These are phyloP conservation scores for Oropetium thomaeum DNA, from an alignment of 176 grass and related monocot genomes.

Conservation along the genomic window DNA sequence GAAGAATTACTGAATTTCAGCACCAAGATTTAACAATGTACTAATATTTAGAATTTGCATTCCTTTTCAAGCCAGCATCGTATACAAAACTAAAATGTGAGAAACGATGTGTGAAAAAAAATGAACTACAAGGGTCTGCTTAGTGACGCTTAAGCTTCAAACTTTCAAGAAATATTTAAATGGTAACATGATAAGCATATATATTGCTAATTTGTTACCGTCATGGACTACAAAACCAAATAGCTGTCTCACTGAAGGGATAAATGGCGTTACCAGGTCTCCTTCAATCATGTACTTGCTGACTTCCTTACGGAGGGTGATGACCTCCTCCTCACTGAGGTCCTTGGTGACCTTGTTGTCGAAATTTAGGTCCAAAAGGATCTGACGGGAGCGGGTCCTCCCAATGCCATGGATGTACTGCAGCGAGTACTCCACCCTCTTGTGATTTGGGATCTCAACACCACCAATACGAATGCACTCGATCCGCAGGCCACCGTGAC, in stretches of 20 bases:
- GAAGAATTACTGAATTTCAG: not conserved
- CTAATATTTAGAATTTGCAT: not conserved
- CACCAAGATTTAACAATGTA: not conserved
- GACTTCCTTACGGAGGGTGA: constrained; percentile 83
- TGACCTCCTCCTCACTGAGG: constrained; percentile 81
- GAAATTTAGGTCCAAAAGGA: constrained; percentile 72
- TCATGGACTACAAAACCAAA: not conserved
- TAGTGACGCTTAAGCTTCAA: not conserved
- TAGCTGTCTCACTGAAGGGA: not conserved
- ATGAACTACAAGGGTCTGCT: not conserved
- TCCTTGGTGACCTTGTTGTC: constrained; percentile 85
- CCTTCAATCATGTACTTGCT: constrained; percentile 94
- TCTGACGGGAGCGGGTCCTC: constrained; percentile 58
- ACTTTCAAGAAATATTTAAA: not conserved
- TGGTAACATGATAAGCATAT: not conserved
- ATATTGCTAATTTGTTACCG: too few relatives aligned
- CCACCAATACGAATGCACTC: constrained; percentile 89
- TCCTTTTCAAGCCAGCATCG: not conserved
- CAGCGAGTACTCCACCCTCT: constrained; percentile 84
- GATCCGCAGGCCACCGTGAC: constrained; percentile 52
- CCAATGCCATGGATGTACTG: constrained; percentile 95
- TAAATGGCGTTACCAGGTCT: constrained; percentile 64
- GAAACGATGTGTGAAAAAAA: not conserved
- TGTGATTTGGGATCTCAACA: constrained; percentile 94
- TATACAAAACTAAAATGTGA: not conserved